phyloP scores from a whole-genome alignment of 331 rosid genomes.

The Prunus yedoensis region DNA sequence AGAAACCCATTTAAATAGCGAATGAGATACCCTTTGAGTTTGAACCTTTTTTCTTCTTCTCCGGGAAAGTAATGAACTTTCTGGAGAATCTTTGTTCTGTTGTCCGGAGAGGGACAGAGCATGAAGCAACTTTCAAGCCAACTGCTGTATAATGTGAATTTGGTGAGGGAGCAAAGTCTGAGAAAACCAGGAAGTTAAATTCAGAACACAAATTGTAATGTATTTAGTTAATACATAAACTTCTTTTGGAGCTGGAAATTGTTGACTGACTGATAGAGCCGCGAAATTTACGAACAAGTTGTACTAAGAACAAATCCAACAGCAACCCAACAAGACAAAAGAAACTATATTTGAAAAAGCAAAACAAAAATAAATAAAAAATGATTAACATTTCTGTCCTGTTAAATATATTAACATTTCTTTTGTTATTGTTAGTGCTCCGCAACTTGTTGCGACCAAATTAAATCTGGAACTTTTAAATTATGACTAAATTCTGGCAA shows the following conservation, averaged over 20 bases:
- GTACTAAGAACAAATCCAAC: not conserved
- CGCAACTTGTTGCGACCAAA: no score
- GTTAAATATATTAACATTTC: no score
- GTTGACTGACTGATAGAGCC: slow-evolving; percentile 13
- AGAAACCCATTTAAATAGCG: not conserved
- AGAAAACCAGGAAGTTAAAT: not conserved
- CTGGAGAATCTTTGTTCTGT: not conserved
- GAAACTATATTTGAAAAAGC: not conserved
- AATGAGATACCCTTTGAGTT: not conserved
- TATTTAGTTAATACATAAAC: not conserved
- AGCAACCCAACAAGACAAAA: not conserved
- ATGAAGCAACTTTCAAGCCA: not conserved
- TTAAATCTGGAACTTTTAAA: not conserved
- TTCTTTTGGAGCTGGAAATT: not conserved
- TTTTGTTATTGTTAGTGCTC: no score
- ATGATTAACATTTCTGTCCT: no score
- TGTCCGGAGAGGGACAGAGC: not conserved
- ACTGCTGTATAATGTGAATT: not conserved
- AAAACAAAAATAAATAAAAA: not conserved
- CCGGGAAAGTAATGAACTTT: slow-evolving; percentile 16
- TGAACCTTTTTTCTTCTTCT: not conserved
- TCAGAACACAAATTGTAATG: not conserved
- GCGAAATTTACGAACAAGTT: not conserved
- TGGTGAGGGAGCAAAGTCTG: no score
- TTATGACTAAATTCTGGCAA: not conserved